Percentiles rank a stretch among this genome's conserved stretches.
Evolutionary conservation across 495 filamentous ascomycete genomes (phyloP).

Genomic region (Tuber indicum): DNA sequence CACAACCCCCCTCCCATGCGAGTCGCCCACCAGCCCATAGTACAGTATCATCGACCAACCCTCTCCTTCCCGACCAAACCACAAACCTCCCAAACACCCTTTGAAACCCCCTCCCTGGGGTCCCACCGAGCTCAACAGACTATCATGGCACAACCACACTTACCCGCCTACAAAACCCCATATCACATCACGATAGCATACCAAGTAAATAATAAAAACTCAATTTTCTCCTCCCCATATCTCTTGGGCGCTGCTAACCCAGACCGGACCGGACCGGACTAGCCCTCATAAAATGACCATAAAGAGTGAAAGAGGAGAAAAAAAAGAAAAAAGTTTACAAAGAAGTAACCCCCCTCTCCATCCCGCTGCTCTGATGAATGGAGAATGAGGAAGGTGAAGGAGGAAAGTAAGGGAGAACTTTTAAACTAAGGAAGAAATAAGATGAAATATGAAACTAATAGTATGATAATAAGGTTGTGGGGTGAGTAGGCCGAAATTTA

Average conservation of each 20-base stretch:
- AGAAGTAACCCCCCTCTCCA: background rate
- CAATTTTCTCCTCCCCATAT: background rate
- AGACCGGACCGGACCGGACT: background rate
- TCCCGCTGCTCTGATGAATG: background rate
- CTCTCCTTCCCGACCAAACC: background rate
- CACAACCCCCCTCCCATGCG: background rate
- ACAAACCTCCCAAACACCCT: background rate
- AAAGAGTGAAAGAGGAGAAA: background rate
- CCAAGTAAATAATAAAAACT: background rate
- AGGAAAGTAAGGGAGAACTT: background rate
- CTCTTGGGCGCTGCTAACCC: background rate
- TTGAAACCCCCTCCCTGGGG: background rate
- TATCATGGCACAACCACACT: background rate
- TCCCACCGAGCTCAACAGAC: background rate
- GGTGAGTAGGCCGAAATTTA: background rate
- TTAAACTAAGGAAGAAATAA: background rate
- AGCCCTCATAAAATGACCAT: background rate
- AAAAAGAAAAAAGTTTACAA: background rate
- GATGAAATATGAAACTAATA: slow-evolving; percentile 1
- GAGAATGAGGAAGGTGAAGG: background rate
- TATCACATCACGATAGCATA: background rate
- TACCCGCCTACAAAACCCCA: background rate
- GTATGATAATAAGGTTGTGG: background rate
- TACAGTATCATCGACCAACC: too few relatives aligned
- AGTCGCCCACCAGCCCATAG: background rate